Percentiles rank a stretch among this genome's conserved stretches.
These are phyloP conservation scores for Salvia hispanica DNA, from an alignment of 257 asterid genomes.

Conservation along the genomic window DNA sequence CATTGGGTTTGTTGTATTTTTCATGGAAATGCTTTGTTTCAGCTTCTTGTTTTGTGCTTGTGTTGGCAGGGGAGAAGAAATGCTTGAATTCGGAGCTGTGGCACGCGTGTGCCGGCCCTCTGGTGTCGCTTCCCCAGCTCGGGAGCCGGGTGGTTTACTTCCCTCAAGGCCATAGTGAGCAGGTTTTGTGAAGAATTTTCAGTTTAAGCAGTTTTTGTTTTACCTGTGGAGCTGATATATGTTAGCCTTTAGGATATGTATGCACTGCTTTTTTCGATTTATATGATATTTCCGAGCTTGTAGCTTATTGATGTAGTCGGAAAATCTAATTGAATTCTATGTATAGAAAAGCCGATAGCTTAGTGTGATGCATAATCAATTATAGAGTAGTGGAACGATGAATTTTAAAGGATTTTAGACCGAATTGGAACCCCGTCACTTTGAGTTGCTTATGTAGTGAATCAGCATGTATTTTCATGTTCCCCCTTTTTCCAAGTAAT, in stretches of 20 bases:
- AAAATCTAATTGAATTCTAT: not conserved
- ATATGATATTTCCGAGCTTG: not conserved
- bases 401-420: too few species aligned
- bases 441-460: constrained; percentile 9
- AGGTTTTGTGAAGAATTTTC: constrained; percentile 43
- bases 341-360: not conserved
- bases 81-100: constrained; percentile 96
- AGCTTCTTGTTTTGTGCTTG: constrained; percentile 11
- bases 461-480: not conserved
- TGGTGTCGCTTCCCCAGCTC: constrained; percentile 82
- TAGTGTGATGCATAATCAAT: not conserved
- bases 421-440: not conserved
- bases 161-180: constrained; percentile 95
- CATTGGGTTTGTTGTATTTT: not conserved
- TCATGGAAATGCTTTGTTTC: constrained; percentile 13
- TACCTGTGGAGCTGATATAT: not conserved
- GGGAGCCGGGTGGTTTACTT: constrained; percentile 91
- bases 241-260: not conserved
- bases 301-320: not conserved
- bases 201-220: not conserved
- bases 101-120: constrained; percentile 98
- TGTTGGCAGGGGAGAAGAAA: constrained; percentile 69
- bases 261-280: not conserved
- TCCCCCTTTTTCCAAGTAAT: not conserved
- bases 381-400: not conserved